A percentile compares a stretch with the other conserved stretches of the same genome.
These are phyloP conservation scores for Melampsora larici-populina DNA, from an alignment of 1,284 basidiomycete genomes.

Conservation along the genomic window DNA sequence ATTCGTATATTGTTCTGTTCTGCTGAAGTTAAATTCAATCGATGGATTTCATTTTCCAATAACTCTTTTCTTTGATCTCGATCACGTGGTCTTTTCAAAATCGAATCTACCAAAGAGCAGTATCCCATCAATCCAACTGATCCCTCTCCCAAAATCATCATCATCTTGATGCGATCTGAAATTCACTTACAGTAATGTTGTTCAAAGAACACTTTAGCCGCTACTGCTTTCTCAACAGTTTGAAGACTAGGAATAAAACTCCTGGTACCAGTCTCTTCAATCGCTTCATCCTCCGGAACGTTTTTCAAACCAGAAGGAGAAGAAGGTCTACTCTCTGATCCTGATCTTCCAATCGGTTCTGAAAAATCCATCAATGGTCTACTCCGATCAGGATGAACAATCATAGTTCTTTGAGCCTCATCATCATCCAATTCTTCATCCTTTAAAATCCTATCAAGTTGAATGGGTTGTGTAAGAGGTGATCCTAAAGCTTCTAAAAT, in stretches of 20 bases:
- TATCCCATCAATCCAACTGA: background rate
- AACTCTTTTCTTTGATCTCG: conserved; percentile 77
- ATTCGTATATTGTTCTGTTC: conserved; percentile 70
- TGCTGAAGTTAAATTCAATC: conserved; percentile 66
- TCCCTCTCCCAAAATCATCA: background rate
- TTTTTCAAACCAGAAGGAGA: background rate
- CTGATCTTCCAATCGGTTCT: conserved; percentile 46
- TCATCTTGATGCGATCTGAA: conserved; percentile 35
- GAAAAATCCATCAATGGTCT: conserved; percentile 56
- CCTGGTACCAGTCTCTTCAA: conserved; percentile 6
- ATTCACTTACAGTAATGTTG: conserved; percentile 70
- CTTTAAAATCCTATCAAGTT: background rate
- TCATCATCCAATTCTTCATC: background rate
- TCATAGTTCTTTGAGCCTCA: conserved; percentile 57
- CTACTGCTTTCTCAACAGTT: conserved; percentile 88
- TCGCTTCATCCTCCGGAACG: conserved; percentile 7
- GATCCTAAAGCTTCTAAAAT: background rate
- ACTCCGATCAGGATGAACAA: conserved; percentile 69
- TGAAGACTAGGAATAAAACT: conserved; percentile 72
- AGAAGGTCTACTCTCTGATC: background rate
- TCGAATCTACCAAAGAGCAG: conserved; percentile 59
- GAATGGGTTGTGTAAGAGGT: background rate
- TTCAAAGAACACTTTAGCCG: conserved; percentile 91
- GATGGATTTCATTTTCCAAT: conserved; percentile 80
- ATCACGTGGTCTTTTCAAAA: conserved; percentile 64